Base-by-base conservation (phyloP, 805 yeast species). In the Saccharomycopsis oosterbeekiorum region DNA sequence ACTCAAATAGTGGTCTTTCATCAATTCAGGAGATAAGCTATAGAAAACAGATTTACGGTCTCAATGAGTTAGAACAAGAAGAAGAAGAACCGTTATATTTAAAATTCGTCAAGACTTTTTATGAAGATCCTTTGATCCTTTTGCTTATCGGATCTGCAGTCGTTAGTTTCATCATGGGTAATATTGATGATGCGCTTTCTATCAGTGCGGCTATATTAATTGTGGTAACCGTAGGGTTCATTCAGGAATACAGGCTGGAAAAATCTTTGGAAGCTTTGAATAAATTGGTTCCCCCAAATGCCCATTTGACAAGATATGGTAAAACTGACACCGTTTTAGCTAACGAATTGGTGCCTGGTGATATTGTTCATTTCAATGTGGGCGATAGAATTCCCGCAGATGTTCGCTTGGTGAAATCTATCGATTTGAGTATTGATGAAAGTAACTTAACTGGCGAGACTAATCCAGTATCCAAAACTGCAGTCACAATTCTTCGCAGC, bases 381-480 rank as follows among this genome's bases (percentile, higher is more conserved):
- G 99, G 99, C 67, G 99, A 94, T 74, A 80, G 97, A 67, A 86
- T 94, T 60, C 99, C 99, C 1, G 99, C 99, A 0, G 99, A 94
- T 73, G 75, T 94, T 36, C 82, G 99, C 69, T 77, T 94, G 60
- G 79, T 84, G 4, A 86, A 85, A 63, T 83, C 96, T 10, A 88
- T 84, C 26, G 96, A 89, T 69, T 78, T 94, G 65, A 76, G 87
- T 24, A 84, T 94, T 61, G 99, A 94, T 75, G 99, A 94, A 75
- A 86, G 96, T 74, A 90, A 90, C 70, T 80, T 94, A 66, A 94
- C 99, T 1, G 99, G 99, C 64, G 99, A 94, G 74, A 89, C 89
- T 59, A 82, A 85, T 47, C 97, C 98, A 0, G 96, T 89, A 8
- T 81, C 79, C 65, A 94, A 94, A 69, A 70, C 74, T 3, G 70